phyloP scores from a whole-genome alignment of 441 rosid species.

The Corymbia citriodora region DNA sequence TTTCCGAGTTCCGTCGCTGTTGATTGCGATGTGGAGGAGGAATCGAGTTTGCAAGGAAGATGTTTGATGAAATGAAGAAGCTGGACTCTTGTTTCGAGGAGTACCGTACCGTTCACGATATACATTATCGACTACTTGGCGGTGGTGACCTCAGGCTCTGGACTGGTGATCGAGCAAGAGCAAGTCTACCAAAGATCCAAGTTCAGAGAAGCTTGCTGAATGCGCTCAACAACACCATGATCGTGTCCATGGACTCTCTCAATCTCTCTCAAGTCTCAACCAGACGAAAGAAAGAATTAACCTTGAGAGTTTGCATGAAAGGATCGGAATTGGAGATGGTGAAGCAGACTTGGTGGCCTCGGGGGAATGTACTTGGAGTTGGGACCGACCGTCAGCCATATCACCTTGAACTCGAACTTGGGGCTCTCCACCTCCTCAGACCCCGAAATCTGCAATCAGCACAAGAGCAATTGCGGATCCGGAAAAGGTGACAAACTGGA shows the following conservation, averaged over 20 bases:
- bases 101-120: too few relatives aligned
- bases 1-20: neutral
- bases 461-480: neutral
- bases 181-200: too few relatives aligned
- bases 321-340: conserved; percentile 64
- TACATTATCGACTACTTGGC: too few relatives aligned
- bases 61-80: too few relatives aligned
- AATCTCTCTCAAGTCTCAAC: neutral
- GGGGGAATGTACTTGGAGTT: conserved; percentile 57
- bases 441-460: conserved; percentile 46
- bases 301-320: conserved; percentile 58
- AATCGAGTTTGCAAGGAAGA: too few relatives aligned
- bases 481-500: neutral
- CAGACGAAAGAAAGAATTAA: neutral
- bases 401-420: conserved; percentile 61
- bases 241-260: too few relatives aligned
- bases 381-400: conserved; percentile 66
- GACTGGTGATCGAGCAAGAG: too few relatives aligned
- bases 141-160: too few relatives aligned
- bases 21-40: too few relatives aligned
- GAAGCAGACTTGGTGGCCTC: conserved; percentile 85
- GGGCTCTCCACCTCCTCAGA: conserved; percentile 72
- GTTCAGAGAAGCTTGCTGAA: too few relatives aligned
- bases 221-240: too few relatives aligned
- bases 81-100: too few relatives aligned